A percentile compares a stretch with the other conserved stretches of the same genome.
Conservation (phyloP, 2,329 filamentous ascomycete species). For the Pseudogymnoascus verrucosus region DNA sequence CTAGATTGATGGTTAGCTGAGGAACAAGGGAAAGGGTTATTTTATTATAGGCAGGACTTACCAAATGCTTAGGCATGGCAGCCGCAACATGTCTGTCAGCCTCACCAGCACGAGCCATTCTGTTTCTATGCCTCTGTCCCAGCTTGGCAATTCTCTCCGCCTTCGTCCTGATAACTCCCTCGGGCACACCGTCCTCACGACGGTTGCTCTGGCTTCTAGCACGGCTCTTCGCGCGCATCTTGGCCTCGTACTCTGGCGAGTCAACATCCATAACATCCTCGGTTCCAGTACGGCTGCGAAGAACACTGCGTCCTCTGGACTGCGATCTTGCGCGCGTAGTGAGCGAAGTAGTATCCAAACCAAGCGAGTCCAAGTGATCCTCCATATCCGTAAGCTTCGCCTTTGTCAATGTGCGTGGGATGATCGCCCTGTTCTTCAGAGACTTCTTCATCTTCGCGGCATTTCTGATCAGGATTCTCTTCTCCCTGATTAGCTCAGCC, state of each 20-base stretch:
- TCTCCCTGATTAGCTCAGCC: constrained; percentile 91
- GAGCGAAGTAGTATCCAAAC: constrained; percentile 73
- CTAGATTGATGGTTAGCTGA: constrained; percentile 38
- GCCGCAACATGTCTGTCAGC: constrained; percentile 83
- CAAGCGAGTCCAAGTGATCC: constrained; percentile 73
- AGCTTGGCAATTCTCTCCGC: constrained; percentile 83
- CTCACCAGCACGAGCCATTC: constrained; percentile 94
- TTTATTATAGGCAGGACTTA: constrained; percentile 40
- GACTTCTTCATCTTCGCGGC: constrained; percentile 92
- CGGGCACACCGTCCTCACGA: constrained; percentile 67
- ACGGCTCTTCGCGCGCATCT: constrained; percentile 66
- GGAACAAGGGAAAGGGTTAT: constrained; percentile 5
- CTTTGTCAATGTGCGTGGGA: constrained; percentile 73
- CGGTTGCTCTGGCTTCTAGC: constrained; percentile 61
- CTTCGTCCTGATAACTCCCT: constrained; percentile 60
- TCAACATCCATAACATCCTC: constrained; percentile 73
- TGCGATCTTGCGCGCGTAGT: constrained; percentile 63
- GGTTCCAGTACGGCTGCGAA: constrained; percentile 53
- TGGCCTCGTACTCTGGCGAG: constrained; percentile 43
- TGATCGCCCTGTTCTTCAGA: constrained; percentile 92
- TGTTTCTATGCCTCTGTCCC: constrained; percentile 96
- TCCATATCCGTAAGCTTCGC: constrained; percentile 84
- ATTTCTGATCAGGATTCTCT: constrained; percentile 85
- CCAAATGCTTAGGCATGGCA: constrained; percentile 81
- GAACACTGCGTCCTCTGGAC: constrained; percentile 62